Base-by-base conservation (phyloP, 352 stramenopile species). In the Aphanomyces invadans region DNA sequence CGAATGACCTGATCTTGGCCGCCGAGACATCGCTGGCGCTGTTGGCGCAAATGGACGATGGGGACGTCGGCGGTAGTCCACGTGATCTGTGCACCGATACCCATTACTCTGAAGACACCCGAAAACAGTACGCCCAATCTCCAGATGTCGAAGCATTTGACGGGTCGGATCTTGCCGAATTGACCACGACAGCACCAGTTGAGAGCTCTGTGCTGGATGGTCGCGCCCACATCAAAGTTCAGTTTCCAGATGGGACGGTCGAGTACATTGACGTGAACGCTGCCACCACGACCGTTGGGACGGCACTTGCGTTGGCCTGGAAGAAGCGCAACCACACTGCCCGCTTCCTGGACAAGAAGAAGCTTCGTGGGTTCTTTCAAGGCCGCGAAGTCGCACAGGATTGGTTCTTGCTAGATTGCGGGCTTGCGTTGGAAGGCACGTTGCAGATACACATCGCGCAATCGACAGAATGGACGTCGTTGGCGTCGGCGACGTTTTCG, bases 381-480 rank as follows among this genome's bases (percentile, higher is more conserved):
- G 77, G 79, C 0, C 80, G 90, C 33, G 45, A 88, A 12, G 80
- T 90, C 31, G 77, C 91, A 39, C 79, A 90, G 61, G 83, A 88
- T 64, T 90, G 81, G 83, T 73, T 89, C 44, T 76, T 90, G 0
- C 65, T 92, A n/a, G 85, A 94, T 71, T 94, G 85, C 62, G 85
- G 83, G 39, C 76, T 91, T 60, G 71, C 72, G 26, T 78, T 90
- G 9, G 81, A 90, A 69, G 85, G 83, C 33, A 73, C 72, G 33
- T 83, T 94, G 51, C 74, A 89, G 60, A 79, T 93, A 55, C 77
- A 91, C 17, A 76, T 77, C 46, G 74, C 75, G 19, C 29, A 70
- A 25, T 69, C 33, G 12, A 39, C 42, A 2, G 19, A 42, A 29
- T 32, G 25, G 28, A 57, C 32, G 44, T 15, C 46, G 3, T 21